phyloP scores from a whole-genome alignment of 768 basidiomycete genomes.

The Rhizopogon rudus region DNA sequence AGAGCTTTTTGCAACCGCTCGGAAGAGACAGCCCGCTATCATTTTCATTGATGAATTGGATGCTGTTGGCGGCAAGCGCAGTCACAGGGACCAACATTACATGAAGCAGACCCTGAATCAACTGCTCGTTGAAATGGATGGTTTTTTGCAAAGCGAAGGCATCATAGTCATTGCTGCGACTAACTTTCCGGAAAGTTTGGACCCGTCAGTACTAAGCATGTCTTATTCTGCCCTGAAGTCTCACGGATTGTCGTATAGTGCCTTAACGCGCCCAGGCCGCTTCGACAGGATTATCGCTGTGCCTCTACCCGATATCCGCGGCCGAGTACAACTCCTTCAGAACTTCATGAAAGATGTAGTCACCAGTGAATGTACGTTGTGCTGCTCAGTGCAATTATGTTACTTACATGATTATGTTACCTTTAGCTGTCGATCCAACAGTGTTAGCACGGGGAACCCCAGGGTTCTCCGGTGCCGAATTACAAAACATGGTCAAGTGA shows the following conservation, averaged over 20 bases:
- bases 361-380: constrained; percentile 45
- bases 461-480: constrained; percentile 94
- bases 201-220: constrained; percentile 53
- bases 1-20: constrained; percentile 89
- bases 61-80: constrained; percentile 88
- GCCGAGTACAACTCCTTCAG: constrained; percentile 85
- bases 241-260: constrained; percentile 41
- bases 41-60: constrained; percentile 98
- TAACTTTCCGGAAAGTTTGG: constrained; percentile 93
- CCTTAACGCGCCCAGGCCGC: constrained; percentile 91
- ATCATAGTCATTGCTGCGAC: constrained; percentile 97
- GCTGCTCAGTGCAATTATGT: not conserved
- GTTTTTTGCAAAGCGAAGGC: constrained; percentile 90
- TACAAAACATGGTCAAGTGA: constrained; percentile 96
- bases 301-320: constrained; percentile 91
- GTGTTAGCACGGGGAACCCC: constrained; percentile 91
- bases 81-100: constrained; percentile 78
- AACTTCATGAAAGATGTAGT: constrained; percentile 87
- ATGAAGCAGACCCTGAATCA: constrained; percentile 96
- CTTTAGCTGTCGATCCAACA: constrained; percentile 73
- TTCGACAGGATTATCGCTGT: constrained; percentile 94
- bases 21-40: constrained; percentile 94
- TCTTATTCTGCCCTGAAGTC: not conserved
- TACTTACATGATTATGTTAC: not conserved
- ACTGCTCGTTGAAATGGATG: constrained; percentile 95